A percentile compares a stretch with the other conserved stretches of the same genome.
These are phyloP conservation scores for Moniliella sp. DNA, from an alignment of 1,284 basidiomycete genomes.

Conservation along the genomic window DNA sequence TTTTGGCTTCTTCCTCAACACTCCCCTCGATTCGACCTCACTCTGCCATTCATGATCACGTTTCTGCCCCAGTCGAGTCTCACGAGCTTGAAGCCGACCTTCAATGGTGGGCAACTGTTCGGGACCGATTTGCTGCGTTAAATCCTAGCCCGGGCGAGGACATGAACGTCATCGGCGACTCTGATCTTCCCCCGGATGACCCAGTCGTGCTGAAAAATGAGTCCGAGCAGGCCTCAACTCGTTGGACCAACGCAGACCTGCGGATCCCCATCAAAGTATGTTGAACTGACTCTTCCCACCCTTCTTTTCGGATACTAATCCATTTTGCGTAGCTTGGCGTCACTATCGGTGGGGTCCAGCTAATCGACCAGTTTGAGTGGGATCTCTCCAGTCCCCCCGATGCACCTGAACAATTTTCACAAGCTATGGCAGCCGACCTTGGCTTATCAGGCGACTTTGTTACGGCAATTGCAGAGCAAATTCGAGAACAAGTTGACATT, in stretches of 20 bases:
- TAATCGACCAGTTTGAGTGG: slow-evolving; percentile 98
- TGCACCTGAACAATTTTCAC: slow-evolving; percentile 78
- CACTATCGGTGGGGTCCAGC: slow-evolving; percentile 71
- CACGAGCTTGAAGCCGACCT: not conserved
- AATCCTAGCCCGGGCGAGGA: too few species aligned
- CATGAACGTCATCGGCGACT: not conserved
- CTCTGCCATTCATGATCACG: slow-evolving; percentile 8
- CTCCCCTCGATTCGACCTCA: too few species aligned
- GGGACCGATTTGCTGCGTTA: slow-evolving; percentile 1
- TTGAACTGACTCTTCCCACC: too few species aligned
- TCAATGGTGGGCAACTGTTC: slow-evolving; percentile 7
- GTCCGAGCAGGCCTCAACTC: not conserved
- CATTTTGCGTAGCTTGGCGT: slow-evolving; percentile 51
- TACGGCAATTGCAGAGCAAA: slow-evolving; percentile 81
- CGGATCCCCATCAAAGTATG: slow-evolving; percentile 1
- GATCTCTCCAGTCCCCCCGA: slow-evolving; percentile 59
- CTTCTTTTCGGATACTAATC: not conserved
- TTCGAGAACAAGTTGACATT: slow-evolving; percentile 77
- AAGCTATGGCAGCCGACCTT: slow-evolving; percentile 63
- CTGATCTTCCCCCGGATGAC: too few species aligned
- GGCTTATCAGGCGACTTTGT: slow-evolving; percentile 71
- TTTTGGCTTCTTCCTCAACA: too few species aligned
- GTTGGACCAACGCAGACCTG: not conserved
- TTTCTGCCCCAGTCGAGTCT: slow-evolving; percentile 1
- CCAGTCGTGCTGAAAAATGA: too few species aligned